Base-by-base conservation (phyloP, 208 protist species). In the Crithidia bombi region DNA sequence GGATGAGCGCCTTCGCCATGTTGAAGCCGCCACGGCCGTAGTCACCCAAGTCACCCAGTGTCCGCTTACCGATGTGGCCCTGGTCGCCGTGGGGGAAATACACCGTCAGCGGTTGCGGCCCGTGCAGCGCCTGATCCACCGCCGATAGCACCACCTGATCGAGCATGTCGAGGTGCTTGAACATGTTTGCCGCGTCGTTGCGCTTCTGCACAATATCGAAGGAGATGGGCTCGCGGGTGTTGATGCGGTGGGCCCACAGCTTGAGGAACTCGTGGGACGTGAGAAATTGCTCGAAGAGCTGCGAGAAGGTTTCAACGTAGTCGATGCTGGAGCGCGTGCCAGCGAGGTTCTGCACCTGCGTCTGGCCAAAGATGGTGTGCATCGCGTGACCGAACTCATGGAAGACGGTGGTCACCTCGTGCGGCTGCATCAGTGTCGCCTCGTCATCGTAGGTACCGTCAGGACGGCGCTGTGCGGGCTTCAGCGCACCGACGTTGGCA, bases 321-420 rank as follows among this genome's bases (percentile, higher is more conserved):
- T 98, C 95, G 65, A 98, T 92, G 79, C 87, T 94, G 7, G 82
- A 73, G 65, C 94, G 90, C 0, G 95, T 98, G 46, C 95, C 95
- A 28, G 95, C 87, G 32, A 97, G 75, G 82, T 97, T 97, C 75
- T 97, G 95, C 54, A 96, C 92, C 32, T 82, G 78, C 5, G 93
- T 97, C 78, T 97, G 90, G 15, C 89, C 91, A 89, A 97, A 96
- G 59, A 98, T 96, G 41, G 92, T 96, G 78, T 98, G 94, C 86
- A 98, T 87, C 11, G 91, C 87, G 66, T 98, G 96, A 17, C 96
- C 96, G 58, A 98, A 96, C 75, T 98, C 96, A 77, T 98, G 96
- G 62, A 98, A 98, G 9, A 97, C 65, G 3, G 96, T 98, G 19
- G 81, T 93, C 10, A 98, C 92, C 79, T 98, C 93, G 67, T 81